Percentiles rank a stretch among this genome's conserved stretches.
Conservation (phyloP, 805 yeast species). For the Starmerella stellata region DNA sequence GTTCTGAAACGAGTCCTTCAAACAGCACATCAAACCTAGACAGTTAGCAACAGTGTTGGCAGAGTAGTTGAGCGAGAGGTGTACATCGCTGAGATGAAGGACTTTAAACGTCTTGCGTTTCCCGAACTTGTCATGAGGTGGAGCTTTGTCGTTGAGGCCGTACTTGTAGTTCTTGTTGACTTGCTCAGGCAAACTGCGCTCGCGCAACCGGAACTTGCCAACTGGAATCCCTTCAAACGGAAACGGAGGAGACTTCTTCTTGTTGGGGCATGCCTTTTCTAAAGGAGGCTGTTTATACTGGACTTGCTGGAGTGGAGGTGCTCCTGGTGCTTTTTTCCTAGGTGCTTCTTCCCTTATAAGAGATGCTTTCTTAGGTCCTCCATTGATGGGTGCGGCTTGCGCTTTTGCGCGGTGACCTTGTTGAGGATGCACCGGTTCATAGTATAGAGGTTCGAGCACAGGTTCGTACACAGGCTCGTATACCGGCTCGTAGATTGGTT, state of each 20-base stretch:
- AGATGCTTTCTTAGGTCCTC: not conserved
- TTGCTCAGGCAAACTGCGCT: too few species aligned
- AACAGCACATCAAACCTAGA: slow-evolving; percentile 36
- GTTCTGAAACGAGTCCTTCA: slow-evolving; percentile 30
- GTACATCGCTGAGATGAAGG: slow-evolving; percentile 50
- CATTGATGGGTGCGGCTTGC: not conserved
- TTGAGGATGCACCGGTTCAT: too few species aligned
- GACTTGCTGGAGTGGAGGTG: not conserved
- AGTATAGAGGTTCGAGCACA: too few species aligned
- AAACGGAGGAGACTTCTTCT: too few species aligned
- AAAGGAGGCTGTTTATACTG: too few species aligned
- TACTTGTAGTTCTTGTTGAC: not conserved
- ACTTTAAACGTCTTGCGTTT: slow-evolving; percentile 33
- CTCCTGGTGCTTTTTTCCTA: too few species aligned
- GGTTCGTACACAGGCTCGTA: too few species aligned
- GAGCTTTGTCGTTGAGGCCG: not conserved
- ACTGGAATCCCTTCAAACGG: too few species aligned
- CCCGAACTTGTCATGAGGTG: not conserved
- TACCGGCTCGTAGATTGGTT: too few species aligned
- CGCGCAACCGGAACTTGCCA: too few species aligned
- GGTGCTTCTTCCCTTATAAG: too few species aligned
- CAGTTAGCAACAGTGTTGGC: slow-evolving; percentile 30
- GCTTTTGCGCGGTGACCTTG: too few species aligned
- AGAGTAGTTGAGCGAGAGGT: slow-evolving; percentile 34
- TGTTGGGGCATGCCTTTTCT: not conserved